Base-by-base conservation (phyloP, 805 yeast genomes). In the Candida morakotiae region DNA sequence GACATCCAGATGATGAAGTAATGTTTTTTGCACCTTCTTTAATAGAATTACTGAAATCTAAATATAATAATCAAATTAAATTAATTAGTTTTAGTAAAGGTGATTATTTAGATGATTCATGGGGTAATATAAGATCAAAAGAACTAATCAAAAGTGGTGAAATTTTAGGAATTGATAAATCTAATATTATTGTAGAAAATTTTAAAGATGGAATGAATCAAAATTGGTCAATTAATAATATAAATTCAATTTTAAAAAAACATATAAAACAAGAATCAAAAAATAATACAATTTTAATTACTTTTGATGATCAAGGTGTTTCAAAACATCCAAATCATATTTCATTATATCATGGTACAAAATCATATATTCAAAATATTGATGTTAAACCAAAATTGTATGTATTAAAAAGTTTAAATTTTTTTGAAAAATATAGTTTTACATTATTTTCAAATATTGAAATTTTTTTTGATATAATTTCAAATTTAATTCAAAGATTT, bases 1-100 rank as follows among this genome's bases (percentile, higher is more conserved):
- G 96, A 0, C 99, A 93, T 59, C 99, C 99, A 0, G 99, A 93
- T 59, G 99, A 93, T 58, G 99, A 93, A 60, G 89, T 87, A 35
- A 93, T 93, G 98, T 93, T 93, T 60, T 93, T 93, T 52, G 78
- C 87, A 1, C 98, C 98, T 0, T 68, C 89, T 0, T 46, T 88
- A 22, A 56, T 75, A 6, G 81, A 77, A 44, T 51, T 70, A 35
- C 45, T 69, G 8, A 71, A 73, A 42, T 60, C 71, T 1, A 58
- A 68, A 34, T 65, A 75, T 46, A 55, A 66, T 37, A 83, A 82
- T 49, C 45, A 52, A 6, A 61, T 88, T 11, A 69, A 74, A 26
- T 51, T 89, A 9, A 51, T 87, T 7, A 86, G 95, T 45, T 72
- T 87, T 38, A 82, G 95, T 2, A 71, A 68, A 34, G 98, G 98